Base-by-base conservation (phyloP, 495 filamentous ascomycete species). In the Aspergillus haitiensis region DNA sequence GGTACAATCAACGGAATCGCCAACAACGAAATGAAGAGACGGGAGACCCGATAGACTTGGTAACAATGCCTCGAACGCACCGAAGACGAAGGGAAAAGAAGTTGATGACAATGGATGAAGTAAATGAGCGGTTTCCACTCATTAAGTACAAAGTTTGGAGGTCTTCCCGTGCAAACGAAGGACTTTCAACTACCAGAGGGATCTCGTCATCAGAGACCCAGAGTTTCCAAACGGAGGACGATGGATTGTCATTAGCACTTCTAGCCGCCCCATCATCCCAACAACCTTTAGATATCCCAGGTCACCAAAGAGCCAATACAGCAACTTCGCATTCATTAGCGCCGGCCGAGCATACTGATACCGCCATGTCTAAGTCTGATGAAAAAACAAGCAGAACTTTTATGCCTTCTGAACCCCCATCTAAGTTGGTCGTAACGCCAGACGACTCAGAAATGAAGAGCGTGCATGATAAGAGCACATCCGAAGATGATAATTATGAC, bases 21-120 rank as follows among this genome's bases (percentile, higher is more conserved):
- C 85, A 85, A 48, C 74, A 89, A 60, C 86, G 89, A 54, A 82
- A 87, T 60, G 87, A 87, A 60, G 93, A 96, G 65, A 88, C 93
- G 64, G 91, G 87, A 60, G 95, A 97, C 44, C 89, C 90, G 1
- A 96, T 80, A 51, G 90, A 92, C 68, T 75, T 96, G 59, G 81
- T 89, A 55, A 78, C 85, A 58, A 89, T 97, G 83, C 89, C 90
- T 55, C 81, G 89, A 39, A 73, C 85, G 16, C 92, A 94, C 68
- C 82, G 94, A 32, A 82, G 94, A 65, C 82, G 92, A 60, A 83
- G 92, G 53, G 94, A 98, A 73, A 98, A 98, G 81, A 98, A 96
- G 69, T 72, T 99, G 60, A 97, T 99, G 95, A 88, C 89, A 4
- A 95, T 97, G 86, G 94, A 99, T 52, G 94, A 99, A 72, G 94